Conservation (phyloP, 2,329 filamentous ascomycete species). For the Fusarium haematococcum region DNA sequence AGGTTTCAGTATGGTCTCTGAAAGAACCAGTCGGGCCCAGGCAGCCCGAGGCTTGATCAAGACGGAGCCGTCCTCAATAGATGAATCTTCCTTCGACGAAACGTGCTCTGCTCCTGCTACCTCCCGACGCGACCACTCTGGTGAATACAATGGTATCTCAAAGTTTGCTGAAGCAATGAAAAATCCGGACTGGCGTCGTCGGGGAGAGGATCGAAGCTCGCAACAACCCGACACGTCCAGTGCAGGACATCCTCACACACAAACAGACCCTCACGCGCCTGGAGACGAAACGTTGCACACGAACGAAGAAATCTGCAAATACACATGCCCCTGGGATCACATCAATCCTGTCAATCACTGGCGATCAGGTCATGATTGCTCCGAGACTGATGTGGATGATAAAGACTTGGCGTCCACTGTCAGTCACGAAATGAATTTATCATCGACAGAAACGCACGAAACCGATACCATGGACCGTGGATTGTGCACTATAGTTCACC, state of each 20-base stretch:
- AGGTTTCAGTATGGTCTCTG: conserved; percentile 18
- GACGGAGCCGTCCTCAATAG: conserved; percentile 10
- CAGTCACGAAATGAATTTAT: not conserved
- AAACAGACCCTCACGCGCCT: not conserved
- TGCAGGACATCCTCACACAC: not conserved
- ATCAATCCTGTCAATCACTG: conserved; percentile 3
- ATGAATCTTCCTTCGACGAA: conserved; percentile 28
- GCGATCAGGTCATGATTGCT: conserved; percentile 6
- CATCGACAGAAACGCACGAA: not conserved
- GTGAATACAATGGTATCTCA: conserved; percentile 32
- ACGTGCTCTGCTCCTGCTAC: not conserved
- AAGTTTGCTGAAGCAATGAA: conserved; percentile 49
- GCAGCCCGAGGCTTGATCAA: conserved; percentile 3
- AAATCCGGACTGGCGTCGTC: conserved; percentile 51
- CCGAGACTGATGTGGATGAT: conserved; percentile 12
- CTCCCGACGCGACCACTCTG: conserved; percentile 25
- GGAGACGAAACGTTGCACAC: not conserved
- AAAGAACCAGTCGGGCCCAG: conserved; percentile 13
- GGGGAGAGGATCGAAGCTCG: conserved; percentile 28
- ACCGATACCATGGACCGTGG: not conserved
- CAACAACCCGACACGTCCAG: conserved; percentile 14
- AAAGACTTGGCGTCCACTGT: not conserved
- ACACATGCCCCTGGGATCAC: conserved; percentile 4
- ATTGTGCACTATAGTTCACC: conserved; percentile 22
- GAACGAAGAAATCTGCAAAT: not conserved